These are phyloP conservation scores for Phytophthora gonapodyides DNA, from an alignment of 352 stramenopile genomes.

Conservation along the genomic window DNA sequence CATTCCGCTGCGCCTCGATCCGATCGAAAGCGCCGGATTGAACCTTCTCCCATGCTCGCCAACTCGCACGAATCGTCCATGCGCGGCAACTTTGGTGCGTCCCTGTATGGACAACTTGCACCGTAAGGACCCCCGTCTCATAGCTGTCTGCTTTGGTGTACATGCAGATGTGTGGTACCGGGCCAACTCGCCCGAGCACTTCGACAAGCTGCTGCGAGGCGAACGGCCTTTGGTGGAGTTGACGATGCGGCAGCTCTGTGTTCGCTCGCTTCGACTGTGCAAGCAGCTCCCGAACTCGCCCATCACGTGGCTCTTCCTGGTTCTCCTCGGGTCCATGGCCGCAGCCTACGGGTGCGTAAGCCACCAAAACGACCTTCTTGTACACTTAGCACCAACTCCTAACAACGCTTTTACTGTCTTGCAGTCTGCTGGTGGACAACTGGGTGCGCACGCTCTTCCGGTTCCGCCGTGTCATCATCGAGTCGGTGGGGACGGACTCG, in stretches of 20 bases:
- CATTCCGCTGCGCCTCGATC: constrained; percentile 3
- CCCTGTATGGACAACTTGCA: not conserved
- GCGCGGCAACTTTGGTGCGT: constrained; percentile 33
- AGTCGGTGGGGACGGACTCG: constrained; percentile 62
- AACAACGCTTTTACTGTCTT: not conserved
- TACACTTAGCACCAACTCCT: not conserved
- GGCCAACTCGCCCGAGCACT: constrained; percentile 71
- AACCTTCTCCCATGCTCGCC: too few species aligned
- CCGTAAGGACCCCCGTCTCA: not conserved
- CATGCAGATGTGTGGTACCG: constrained; percentile 69
- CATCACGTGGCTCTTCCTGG: constrained; percentile 83
- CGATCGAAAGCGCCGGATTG: too few species aligned
- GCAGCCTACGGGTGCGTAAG: constrained; percentile 74
- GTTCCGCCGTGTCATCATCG: constrained; percentile 57
- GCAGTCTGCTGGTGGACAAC: constrained; percentile 71
- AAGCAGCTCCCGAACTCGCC: constrained; percentile 85
- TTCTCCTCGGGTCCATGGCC: constrained; percentile 61
- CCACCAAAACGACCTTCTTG: not conserved
- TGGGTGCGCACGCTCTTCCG: constrained; percentile 75
- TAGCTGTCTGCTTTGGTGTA: not conserved
- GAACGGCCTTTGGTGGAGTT: constrained; percentile 59
- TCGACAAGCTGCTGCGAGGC: constrained; percentile 67
- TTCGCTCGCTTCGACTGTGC: constrained; percentile 69
- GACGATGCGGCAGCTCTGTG: constrained; percentile 72
- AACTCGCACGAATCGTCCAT: constrained; percentile 13